Conservation (phyloP, 2,329 filamentous ascomycete genomes). For the Metarhizium album region DNA sequence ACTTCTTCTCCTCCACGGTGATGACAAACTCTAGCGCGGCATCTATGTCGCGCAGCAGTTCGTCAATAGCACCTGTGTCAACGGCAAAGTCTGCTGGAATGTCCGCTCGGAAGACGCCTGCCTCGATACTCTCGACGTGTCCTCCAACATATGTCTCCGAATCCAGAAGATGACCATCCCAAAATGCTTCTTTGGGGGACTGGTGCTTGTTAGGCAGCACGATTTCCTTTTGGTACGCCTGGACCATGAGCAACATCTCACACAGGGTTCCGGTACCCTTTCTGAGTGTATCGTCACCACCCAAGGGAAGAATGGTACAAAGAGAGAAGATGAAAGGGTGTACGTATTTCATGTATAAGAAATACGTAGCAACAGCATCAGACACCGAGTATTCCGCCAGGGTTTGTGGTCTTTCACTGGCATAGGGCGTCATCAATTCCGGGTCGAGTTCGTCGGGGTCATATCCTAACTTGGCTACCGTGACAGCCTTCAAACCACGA, state of each 20-base stretch:
- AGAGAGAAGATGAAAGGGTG: slow-evolving; percentile 98
- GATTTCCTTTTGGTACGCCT: slow-evolving; percentile 87
- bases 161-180: slow-evolving; percentile 90
- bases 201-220: slow-evolving; percentile 94
- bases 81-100: slow-evolving; percentile 91
- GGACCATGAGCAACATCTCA: slow-evolving; percentile 98
- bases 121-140: slow-evolving; percentile 98
- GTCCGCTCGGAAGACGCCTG: slow-evolving; percentile 90
- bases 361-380: slow-evolving; percentile 97
- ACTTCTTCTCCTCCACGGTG: slow-evolving; percentile 73
- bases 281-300: slow-evolving; percentile 81
- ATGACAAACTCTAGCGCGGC: slow-evolving; percentile 82
- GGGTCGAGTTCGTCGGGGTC: slow-evolving; percentile 97
- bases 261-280: slow-evolving; percentile 98
- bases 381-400: slow-evolving; percentile 97
- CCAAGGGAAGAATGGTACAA: slow-evolving; percentile 89
- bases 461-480: slow-evolving; percentile 94
- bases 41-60: slow-evolving; percentile 77
- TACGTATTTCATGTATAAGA: slow-evolving; percentile 99
- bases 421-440: slow-evolving; percentile 91
- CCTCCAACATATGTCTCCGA: slow-evolving; percentile 97
- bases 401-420: slow-evolving; percentile 81
- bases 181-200: slow-evolving; percentile 83
- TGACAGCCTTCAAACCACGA: slow-evolving; percentile 93
- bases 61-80: slow-evolving; percentile 81